Conservation (phyloP, 345 rosid genomes). For the Eucalyptus victrix region DNA sequence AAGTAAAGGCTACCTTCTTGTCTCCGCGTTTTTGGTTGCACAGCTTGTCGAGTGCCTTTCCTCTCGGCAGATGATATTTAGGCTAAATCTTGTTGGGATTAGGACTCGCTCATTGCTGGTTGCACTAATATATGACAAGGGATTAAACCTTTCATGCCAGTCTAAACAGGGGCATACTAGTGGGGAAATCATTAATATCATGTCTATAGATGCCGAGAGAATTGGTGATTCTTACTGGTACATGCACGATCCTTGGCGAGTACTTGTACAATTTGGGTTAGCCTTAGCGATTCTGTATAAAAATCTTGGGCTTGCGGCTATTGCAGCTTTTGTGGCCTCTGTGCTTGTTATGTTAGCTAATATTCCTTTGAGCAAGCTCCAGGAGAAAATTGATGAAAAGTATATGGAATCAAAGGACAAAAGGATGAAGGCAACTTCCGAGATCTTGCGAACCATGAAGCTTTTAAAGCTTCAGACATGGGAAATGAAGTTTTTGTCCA, state of each 20-base stretch:
- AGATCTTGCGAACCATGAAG: slow-evolving; percentile 60
- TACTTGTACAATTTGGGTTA: slow-evolving; percentile 30
- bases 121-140: slow-evolving; percentile 49
- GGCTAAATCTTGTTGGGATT: slow-evolving; percentile 35
- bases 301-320: slow-evolving; percentile 42
- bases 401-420: slow-evolving; percentile 58
- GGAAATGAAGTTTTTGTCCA: slow-evolving; percentile 69
- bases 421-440: slow-evolving; percentile 58
- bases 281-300: slow-evolving; percentile 50
- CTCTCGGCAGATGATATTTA: slow-evolving; percentile 49
- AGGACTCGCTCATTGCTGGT: slow-evolving; percentile 34
- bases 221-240: slow-evolving; percentile 38
- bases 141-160: slow-evolving; percentile 40
- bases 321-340: slow-evolving; percentile 44
- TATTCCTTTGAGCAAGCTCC: slow-evolving; percentile 41
- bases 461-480: slow-evolving; percentile 71
- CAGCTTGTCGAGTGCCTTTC: slow-evolving; percentile 47
- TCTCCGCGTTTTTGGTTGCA: slow-evolving; percentile 33
- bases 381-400: slow-evolving; percentile 51
- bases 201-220: slow-evolving; percentile 63
- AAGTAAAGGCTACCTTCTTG: slow-evolving; percentile 45
- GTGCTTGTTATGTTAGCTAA: slow-evolving; percentile 40
- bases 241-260: slow-evolving; percentile 53
- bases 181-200: slow-evolving; percentile 63
- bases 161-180: slow-evolving; percentile 46